A percentile compares a stretch with the other conserved stretches of the same genome.
phyloP scores from a whole-genome alignment of 176 grass and related monocot genomes.

The Tillandsia leiboldiana region DNA sequence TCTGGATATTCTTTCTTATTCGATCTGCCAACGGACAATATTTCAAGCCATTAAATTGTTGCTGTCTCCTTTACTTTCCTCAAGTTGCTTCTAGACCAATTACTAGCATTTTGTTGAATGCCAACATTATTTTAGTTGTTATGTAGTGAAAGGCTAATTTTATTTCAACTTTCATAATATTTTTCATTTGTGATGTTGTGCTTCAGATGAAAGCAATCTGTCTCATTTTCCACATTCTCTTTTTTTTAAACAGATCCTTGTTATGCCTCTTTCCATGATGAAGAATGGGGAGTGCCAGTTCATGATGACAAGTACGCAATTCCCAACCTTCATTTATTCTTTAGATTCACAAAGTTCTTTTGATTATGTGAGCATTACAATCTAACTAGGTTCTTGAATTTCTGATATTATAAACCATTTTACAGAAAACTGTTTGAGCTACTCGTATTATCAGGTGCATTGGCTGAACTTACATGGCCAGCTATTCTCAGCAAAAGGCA shows the following conservation, averaged over 20 bases:
- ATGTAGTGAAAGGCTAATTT: neutral
- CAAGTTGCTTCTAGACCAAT: neutral
- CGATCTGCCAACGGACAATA: neutral
- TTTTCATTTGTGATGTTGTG: neutral
- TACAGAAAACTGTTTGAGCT: conserved; percentile 91
- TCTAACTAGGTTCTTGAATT: conserved; percentile 9
- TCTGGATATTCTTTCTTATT: neutral
- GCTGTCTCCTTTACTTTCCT: neutral
- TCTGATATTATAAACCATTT: conserved; percentile 6
- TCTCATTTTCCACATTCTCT: conserved; percentile 5
- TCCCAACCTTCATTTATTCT: conserved; percentile 5
- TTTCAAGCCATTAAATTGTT: neutral
- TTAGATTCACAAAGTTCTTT: neutral
- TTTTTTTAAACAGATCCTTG: conserved; percentile 48
- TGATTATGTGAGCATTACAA: conserved; percentile 9
- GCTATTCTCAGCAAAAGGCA: conserved; percentile 84
- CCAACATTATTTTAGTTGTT: neutral
- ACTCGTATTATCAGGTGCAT: conserved; percentile 66
- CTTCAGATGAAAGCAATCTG: neutral
- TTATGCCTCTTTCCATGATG: conserved; percentile 83
- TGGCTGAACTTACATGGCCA: conserved; percentile 88
- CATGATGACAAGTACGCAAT: conserved; percentile 70
- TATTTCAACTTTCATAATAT: neutral
- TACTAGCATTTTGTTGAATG: neutral
- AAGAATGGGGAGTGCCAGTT: conserved; percentile 88